A percentile compares a stretch with the other conserved stretches of the same genome.
Evolutionary conservation across 768 basidiomycete species (phyloP).

Genomic region (Mycena rosella): DNA sequence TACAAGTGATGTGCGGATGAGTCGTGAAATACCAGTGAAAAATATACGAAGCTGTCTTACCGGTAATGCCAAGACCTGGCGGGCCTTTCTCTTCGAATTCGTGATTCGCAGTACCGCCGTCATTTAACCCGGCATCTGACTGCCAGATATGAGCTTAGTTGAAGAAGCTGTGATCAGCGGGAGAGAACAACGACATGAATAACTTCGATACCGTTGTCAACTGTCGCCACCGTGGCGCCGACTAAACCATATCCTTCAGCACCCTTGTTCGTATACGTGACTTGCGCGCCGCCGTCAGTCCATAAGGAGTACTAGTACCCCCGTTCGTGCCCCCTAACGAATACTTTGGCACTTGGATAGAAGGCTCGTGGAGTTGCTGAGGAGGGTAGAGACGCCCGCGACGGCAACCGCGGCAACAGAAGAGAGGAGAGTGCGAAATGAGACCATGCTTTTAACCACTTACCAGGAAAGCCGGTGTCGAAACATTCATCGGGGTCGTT

Average conservation of each 20-base stretch:
- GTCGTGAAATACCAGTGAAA: no score
- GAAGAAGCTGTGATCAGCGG: conserved; percentile 21
- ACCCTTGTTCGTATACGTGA: conserved; percentile 47
- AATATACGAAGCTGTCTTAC: background rate
- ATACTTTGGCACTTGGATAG: background rate
- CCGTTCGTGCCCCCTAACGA: conserved; percentile 43
- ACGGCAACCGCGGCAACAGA: conserved; percentile 14
- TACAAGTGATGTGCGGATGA: conserved; percentile 13
- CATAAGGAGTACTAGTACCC: conserved; percentile 49
- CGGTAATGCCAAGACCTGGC: conserved; percentile 6
- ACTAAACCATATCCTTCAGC: conserved; percentile 43
- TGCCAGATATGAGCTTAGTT: background rate
- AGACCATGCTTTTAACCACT: conserved; percentile 30
- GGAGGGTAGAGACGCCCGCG: conserved; percentile 32
- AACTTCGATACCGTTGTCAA: conserved; percentile 32
- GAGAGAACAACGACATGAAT: background rate
- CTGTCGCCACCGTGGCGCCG: conserved; percentile 30
- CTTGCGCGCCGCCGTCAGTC: conserved; percentile 43
- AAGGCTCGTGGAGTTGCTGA: conserved; percentile 28
- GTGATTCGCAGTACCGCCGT: conserved; percentile 15
- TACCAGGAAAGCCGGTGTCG: background rate
- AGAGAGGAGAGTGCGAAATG: conserved; percentile 24
- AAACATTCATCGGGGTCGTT: background rate
- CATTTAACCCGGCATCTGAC: conserved; percentile 14
- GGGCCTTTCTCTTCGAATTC: conserved; percentile 16